Conservation (phyloP, 2,329 filamentous ascomycete species). For the Cordyceps farinosa region DNA sequence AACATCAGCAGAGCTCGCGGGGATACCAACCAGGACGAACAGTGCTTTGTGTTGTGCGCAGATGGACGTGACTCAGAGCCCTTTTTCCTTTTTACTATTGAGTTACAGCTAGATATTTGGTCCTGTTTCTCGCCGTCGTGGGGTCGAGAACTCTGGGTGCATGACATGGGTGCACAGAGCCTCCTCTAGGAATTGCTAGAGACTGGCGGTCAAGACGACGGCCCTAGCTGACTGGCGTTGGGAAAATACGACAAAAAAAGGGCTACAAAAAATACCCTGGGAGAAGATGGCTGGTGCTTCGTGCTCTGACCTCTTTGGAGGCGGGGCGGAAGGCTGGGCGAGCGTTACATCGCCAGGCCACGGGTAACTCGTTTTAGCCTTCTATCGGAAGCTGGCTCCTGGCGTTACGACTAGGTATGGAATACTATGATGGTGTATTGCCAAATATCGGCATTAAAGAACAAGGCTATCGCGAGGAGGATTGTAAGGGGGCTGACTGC, state of each 20-base stretch:
- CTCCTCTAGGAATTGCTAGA: not conserved
- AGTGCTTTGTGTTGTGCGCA: not conserved
- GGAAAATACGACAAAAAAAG: not conserved
- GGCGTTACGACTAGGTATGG: not conserved
- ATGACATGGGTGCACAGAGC: constrained; percentile 5
- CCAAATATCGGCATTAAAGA: not conserved
- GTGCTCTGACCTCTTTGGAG: constrained; percentile 9
- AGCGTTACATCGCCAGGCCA: not conserved
- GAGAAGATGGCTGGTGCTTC: constrained; percentile 5
- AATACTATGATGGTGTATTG: not conserved
- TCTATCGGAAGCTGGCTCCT: not conserved
- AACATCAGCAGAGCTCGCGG: not conserved
- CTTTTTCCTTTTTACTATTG: not conserved
- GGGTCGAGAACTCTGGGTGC: not conserved
- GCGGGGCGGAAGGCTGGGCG: constrained; percentile 11
- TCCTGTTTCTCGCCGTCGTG: too few relatives aligned
- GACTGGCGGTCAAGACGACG: not conserved
- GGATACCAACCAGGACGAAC: not conserved
- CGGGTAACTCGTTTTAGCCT: not conserved
- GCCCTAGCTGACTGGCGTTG: not conserved
- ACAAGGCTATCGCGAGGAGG: not conserved
- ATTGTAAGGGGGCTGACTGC: not conserved
- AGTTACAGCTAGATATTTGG: too few relatives aligned
- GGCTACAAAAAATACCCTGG: not conserved
- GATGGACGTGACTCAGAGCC: not conserved